Percentiles rank a stretch among this genome's conserved stretches.
phyloP scores from a whole-genome alignment of 139 green algal genomes.

The Volvox africanus region DNA sequence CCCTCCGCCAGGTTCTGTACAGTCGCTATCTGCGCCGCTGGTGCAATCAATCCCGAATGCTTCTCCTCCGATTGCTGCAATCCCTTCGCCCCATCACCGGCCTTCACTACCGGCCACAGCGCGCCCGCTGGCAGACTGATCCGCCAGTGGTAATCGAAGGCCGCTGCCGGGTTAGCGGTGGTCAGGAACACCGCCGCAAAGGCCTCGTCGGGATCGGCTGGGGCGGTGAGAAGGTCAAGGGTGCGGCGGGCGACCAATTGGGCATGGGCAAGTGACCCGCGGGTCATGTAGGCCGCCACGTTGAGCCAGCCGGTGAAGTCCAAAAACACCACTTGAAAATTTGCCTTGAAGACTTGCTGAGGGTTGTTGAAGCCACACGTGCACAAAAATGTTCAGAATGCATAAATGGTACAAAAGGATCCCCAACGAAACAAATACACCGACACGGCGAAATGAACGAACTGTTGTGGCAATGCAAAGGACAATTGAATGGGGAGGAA shows the following conservation, averaged over 20 bases:
- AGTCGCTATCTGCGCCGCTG: neutral
- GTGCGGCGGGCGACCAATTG: constrained; percentile 54
- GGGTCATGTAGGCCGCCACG: constrained; percentile 63
- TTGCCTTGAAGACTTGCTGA: constrained; percentile 46
- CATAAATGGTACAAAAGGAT: no score
- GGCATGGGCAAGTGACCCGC: constrained; percentile 57
- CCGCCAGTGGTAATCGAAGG: constrained; percentile 77
- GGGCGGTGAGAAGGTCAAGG: constrained; percentile 60
- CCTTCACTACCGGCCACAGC: neutral
- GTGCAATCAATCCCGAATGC: no score
- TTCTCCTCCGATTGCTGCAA: neutral
- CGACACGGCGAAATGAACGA: no score
- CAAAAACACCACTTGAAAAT: constrained; percentile 69
- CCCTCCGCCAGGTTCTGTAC: neutral
- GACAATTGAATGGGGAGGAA: no score
- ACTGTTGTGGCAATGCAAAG: no score
- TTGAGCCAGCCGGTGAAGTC: constrained; percentile 80
- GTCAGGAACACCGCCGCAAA: constrained; percentile 70
- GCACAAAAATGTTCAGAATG: no score
- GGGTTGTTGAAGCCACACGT: no score
- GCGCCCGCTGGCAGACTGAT: constrained; percentile 50
- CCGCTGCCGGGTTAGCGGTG: neutral
- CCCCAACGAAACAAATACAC: no score
- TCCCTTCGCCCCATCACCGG: neutral
- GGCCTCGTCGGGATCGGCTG: constrained; percentile 62